Percentiles rank a stretch among this genome's conserved stretches.
Conservation (phyloP, 164 flowering plant species). For the Nymphaea thermarum region DNA sequence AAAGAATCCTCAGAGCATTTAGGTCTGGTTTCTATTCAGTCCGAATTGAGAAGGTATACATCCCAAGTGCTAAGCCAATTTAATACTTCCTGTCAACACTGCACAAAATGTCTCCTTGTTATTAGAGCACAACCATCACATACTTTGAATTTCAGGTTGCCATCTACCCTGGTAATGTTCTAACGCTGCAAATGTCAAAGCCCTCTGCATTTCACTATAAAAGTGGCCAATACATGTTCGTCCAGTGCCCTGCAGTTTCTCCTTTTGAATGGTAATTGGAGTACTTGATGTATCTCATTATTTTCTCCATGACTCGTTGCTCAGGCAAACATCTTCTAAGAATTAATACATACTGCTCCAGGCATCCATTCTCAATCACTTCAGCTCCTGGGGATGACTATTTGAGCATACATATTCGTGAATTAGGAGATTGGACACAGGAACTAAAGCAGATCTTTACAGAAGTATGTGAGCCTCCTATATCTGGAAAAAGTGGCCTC, state of each 20-base stretch:
- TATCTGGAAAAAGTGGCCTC: slow-evolving; percentile 75
- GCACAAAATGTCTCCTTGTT: neutral
- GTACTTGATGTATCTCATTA: no score
- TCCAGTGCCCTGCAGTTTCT: slow-evolving; percentile 94
- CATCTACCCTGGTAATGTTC: slow-evolving; percentile 89
- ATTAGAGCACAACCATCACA: neutral
- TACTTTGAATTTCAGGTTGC: slow-evolving; percentile 48
- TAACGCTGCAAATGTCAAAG: slow-evolving; percentile 87
- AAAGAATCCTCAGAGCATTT: slow-evolving; percentile 72
- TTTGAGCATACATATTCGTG: slow-evolving; percentile 85
- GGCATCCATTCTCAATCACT: slow-evolving; percentile 99
- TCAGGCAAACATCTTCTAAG: no score
- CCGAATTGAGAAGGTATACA: slow-evolving; percentile 58
- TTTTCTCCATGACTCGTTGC: no score
- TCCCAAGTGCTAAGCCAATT: neutral
- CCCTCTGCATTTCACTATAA: slow-evolving; percentile 78
- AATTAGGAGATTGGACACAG: slow-evolving; percentile 96
- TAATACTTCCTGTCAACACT: neutral
- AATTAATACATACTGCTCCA: slow-evolving; percentile 13
- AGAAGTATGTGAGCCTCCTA: slow-evolving; percentile 74
- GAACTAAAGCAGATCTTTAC: slow-evolving; percentile 84
- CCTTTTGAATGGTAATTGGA: slow-evolving; percentile 85
- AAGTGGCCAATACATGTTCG: slow-evolving; percentile 98
- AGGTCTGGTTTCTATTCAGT: slow-evolving; percentile 74
- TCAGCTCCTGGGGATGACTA: slow-evolving; percentile 94